Conservation (phyloP, 2,329 filamentous ascomycete genomes). For the Aspergillus japonicus region DNA sequence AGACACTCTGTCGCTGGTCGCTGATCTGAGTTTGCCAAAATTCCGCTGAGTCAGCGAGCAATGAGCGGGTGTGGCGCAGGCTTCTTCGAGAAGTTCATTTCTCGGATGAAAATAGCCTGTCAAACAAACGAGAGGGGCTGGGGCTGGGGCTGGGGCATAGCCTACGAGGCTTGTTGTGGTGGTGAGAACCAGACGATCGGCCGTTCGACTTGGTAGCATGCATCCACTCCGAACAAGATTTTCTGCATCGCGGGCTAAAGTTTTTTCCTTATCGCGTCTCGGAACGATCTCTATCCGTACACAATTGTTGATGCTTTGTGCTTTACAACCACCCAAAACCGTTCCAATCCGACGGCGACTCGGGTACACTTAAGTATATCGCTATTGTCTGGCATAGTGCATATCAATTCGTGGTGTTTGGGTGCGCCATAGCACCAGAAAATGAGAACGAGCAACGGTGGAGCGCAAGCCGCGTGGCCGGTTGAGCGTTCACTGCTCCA, state of each 20-base stretch:
- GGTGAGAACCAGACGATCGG: background rate
- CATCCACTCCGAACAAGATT: background rate
- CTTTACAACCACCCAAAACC: background rate
- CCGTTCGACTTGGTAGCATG: background rate
- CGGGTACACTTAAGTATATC: no score
- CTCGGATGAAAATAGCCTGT: background rate
- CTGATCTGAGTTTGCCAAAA: background rate
- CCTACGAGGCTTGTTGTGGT: background rate
- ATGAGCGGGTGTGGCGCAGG: background rate
- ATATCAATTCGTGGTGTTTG: background rate
- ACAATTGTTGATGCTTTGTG: background rate
- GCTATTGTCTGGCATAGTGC: background rate
- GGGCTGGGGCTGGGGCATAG: background rate
- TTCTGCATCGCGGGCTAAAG: slow-evolving; percentile 1
- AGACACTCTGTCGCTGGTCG: background rate
- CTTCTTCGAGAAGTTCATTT: background rate
- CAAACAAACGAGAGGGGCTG: background rate
- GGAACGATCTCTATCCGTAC: background rate
- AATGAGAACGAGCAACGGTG: background rate
- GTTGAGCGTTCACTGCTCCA: slow-evolving; percentile 4
- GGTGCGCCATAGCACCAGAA: background rate
- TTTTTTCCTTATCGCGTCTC: slow-evolving; percentile 2
- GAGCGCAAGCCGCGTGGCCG: slow-evolving; percentile 6
- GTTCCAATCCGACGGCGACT: background rate
- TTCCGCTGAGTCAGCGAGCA: background rate